Evolutionary conservation across 106 monocot genomes (phyloP).

Genomic region (Allium sativum): DNA sequence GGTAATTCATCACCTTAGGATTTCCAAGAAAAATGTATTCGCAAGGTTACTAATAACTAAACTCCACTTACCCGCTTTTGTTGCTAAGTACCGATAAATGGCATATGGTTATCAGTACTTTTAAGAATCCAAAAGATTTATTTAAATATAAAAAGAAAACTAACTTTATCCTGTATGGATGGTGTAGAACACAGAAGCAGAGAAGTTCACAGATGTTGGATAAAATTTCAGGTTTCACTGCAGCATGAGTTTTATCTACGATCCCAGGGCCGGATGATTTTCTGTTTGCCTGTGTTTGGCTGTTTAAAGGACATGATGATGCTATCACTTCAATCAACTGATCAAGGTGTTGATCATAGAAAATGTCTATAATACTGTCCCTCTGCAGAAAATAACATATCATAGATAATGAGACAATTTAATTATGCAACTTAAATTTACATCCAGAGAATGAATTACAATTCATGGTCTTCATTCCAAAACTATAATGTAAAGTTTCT

Average conservation of each 20-base stretch:
- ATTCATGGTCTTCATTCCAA: no score
- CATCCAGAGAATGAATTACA: no score
- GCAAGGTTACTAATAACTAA: no score
- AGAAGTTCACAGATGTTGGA: constrained; percentile 89
- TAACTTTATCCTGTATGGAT: constrained; percentile 93
- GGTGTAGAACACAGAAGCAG: constrained; percentile 87
- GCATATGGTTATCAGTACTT: background rate
- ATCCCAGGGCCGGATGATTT: constrained; percentile 16
- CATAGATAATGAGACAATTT: no score
- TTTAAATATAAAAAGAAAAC: constrained; percentile 3
- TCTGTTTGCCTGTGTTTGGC: constrained; percentile 11
- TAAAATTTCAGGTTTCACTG: constrained; percentile 81
- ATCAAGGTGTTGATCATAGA: constrained; percentile 81
- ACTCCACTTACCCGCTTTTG: no score
- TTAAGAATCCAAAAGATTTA: background rate
- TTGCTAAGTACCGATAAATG: no score
- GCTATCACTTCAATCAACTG: constrained; percentile 75
- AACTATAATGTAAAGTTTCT: no score
- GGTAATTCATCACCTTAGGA: no score
- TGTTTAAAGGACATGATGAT: constrained; percentile 52
- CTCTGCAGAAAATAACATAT: constrained; percentile 38
- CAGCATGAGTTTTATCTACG: constrained; percentile 13
- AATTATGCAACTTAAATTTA: no score
- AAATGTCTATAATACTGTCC: constrained; percentile 81
- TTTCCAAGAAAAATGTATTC: no score